phyloP scores from a whole-genome alignment of 768 basidiomycete species.

The Mycena belliarum region DNA sequence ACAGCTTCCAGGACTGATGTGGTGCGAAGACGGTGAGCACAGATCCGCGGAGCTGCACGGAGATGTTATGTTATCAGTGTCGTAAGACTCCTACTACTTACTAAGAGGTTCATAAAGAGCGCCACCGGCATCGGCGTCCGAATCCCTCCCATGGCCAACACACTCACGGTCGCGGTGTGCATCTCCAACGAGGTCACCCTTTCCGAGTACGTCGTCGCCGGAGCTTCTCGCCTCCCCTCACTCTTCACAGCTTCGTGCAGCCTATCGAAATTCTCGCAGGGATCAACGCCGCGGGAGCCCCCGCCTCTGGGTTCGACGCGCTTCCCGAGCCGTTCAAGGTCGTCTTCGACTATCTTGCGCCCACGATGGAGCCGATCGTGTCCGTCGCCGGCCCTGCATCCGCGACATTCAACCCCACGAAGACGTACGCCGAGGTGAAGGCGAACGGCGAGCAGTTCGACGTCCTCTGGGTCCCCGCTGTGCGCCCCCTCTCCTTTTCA shows the following conservation, averaged over 20 bases:
- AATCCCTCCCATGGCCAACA: slow-evolving; percentile 13
- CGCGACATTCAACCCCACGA: slow-evolving; percentile 22
- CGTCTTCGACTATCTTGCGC: slow-evolving; percentile 24
- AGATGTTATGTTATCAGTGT: no score
- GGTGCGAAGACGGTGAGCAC: no score
- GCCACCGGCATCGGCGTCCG: no score
- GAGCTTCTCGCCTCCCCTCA: no score
- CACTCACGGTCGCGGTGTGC: slow-evolving; percentile 23
- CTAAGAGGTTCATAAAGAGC: no score
- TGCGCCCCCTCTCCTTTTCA: no score
- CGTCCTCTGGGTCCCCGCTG: slow-evolving; percentile 29
- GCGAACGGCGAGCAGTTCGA: slow-evolving; percentile 26
- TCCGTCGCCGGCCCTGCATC: slow-evolving; percentile 6
- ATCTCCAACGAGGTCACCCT: slow-evolving; percentile 21
- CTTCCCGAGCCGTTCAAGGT: slow-evolving; percentile 17
- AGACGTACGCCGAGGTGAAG: slow-evolving; percentile 24
- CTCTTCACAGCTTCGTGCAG: slow-evolving; percentile 17
- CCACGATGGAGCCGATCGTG: slow-evolving; percentile 22
- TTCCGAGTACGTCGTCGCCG: slow-evolving; percentile 10
- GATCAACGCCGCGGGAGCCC: slow-evolving; percentile 9
- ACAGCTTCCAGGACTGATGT: no score
- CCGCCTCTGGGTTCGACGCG: not conserved
- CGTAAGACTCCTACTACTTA: no score
- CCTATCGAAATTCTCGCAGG: slow-evolving; percentile 22
- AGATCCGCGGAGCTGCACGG: no score